phyloP scores from a whole-genome alignment of 1,284 basidiomycete species.

The Schizophyllum commune region DNA sequence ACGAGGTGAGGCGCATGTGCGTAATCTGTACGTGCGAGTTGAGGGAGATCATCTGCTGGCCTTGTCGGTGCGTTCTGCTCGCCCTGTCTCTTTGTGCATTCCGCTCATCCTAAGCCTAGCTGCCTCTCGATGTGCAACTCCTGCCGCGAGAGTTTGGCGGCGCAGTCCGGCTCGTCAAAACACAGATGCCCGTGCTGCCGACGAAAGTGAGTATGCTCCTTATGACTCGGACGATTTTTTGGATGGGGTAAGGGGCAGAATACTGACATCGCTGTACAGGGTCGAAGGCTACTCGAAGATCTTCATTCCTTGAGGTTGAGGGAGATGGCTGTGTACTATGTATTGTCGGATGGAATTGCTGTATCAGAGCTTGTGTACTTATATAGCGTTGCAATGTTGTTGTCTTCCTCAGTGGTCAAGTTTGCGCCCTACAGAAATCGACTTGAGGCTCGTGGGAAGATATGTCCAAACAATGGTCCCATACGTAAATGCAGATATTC shows the following conservation, averaged over 20 bases:
- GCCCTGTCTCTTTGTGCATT: background rate
- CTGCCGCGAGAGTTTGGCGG: constrained; percentile 62
- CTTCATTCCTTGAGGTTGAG: constrained; percentile 40
- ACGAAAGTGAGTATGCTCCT: constrained; percentile 39
- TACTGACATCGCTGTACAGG: constrained; percentile 24
- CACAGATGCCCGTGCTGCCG: constrained; percentile 73
- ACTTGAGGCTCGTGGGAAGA: too few species aligned
- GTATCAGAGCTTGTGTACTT: background rate
- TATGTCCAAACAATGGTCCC: background rate
- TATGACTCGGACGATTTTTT: background rate
- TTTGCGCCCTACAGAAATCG: too few species aligned
- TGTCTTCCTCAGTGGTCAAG: background rate
- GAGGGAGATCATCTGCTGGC: constrained; percentile 71
- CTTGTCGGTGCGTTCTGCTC: constrained; percentile 50
- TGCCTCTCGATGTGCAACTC: constrained; percentile 69
- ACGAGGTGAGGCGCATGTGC: constrained; percentile 41
- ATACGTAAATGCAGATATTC: background rate
- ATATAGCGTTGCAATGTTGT: background rate
- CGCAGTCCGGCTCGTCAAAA: constrained; percentile 52
- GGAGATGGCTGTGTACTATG: background rate
- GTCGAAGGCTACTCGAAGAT: constrained; percentile 71
- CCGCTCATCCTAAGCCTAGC: constrained; percentile 23
- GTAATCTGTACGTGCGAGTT: constrained; percentile 68
- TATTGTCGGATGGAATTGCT: background rate
- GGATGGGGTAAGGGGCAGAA: constrained; percentile 1